Conservation (phyloP, 305 asterid species). For the Solanum hybrid region DNA sequence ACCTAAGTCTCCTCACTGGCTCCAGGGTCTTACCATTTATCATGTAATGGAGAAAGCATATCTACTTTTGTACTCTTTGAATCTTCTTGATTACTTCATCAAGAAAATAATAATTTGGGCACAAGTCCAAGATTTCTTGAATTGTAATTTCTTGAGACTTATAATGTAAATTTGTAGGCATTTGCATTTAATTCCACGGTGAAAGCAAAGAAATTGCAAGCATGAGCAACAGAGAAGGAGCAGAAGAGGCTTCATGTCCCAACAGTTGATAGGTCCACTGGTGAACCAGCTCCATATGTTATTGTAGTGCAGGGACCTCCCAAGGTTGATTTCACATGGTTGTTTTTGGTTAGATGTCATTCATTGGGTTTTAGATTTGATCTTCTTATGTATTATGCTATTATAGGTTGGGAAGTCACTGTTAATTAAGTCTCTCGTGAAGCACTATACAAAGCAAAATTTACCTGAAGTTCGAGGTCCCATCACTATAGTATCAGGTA, state of each 20-base stretch:
- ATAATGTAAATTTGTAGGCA: slow-evolving; percentile 35
- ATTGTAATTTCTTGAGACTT: not conserved
- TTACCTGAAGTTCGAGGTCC: slow-evolving; percentile 97
- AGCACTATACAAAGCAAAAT: slow-evolving; percentile 88
- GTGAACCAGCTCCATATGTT: slow-evolving; percentile 92
- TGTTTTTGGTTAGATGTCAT: not conserved
- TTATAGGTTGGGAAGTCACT: slow-evolving; percentile 88
- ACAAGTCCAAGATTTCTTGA: not conserved
- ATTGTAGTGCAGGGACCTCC: slow-evolving; percentile 97
- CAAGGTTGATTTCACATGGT: slow-evolving; percentile 34
- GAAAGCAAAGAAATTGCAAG: slow-evolving; percentile 75
- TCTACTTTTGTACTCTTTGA: too few species aligned
- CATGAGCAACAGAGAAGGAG: slow-evolving; percentile 87
- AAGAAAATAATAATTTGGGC: too few species aligned
- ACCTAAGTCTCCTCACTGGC: too few species aligned
- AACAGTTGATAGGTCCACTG: slow-evolving; percentile 55
- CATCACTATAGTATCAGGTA: slow-evolving; percentile 88
- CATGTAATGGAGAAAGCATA: too few species aligned
- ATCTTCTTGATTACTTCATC: too few species aligned
- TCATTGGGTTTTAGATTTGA: not conserved
- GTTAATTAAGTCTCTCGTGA: slow-evolving; percentile 73
- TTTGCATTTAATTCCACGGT: slow-evolving; percentile 68
- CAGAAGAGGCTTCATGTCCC: slow-evolving; percentile 91
- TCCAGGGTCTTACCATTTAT: too few species aligned
- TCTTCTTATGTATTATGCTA: not conserved